These are phyloP conservation scores for Anisodus tanguticus DNA, from an alignment of 257 asterid genomes.

Conservation along the genomic window DNA sequence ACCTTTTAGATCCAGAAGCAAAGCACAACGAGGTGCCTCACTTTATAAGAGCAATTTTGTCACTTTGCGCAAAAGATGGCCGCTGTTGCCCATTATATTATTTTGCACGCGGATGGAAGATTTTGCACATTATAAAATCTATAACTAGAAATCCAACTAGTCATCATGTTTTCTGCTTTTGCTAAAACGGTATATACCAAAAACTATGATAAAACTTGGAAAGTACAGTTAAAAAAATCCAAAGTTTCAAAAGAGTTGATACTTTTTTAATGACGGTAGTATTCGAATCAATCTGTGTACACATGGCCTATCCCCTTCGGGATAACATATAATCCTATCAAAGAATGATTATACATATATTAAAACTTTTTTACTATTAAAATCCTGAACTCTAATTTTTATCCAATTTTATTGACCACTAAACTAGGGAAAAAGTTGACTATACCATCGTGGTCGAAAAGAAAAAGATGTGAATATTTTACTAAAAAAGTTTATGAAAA, in stretches of 20 bases:
- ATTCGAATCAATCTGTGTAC: no score
- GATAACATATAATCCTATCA: no score
- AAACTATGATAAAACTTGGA: no score
- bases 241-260: no score
- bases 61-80: slow-evolving; percentile 36
- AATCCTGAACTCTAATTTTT: background rate
- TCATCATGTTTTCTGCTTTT: background rate
- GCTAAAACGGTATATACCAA: no score
- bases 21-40: background rate
- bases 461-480: background rate
- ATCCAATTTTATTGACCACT: no score
- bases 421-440: background rate
- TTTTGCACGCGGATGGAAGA: slow-evolving; percentile 36
- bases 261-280: no score
- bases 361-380: no score
- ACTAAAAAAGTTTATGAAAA: background rate
- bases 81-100: slow-evolving; percentile 31
- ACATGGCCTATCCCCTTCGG: no score
- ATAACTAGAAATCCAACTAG: background rate
- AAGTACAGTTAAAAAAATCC: no score
- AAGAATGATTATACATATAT: no score
- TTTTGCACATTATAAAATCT: slow-evolving; percentile 13
- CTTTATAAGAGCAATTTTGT: background rate
- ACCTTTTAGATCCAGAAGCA: slow-evolving; percentile 34
- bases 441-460: background rate